Evolutionary conservation across 1,284 basidiomycete species (phyloP).

Genomic region (Lignosus rhinocerotis): DNA sequence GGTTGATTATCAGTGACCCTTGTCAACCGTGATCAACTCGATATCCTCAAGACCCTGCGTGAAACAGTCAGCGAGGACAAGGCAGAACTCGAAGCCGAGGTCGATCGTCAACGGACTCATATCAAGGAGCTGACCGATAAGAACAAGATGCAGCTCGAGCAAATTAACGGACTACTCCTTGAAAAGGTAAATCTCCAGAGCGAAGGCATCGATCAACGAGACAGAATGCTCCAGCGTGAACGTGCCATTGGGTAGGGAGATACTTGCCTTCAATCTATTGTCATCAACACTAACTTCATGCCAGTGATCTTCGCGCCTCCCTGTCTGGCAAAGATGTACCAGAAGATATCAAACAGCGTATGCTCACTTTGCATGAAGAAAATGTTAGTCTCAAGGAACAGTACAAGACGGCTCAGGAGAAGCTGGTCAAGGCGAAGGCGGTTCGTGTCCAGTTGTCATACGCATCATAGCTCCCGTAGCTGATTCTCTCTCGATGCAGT

Average conservation of each 20-base stretch:
- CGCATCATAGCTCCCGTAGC: neutral
- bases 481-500: constrained; percentile 46
- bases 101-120: constrained; percentile 65
- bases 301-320: constrained; percentile 72
- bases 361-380: constrained; percentile 80
- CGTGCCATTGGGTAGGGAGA: constrained; percentile 69
- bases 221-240: constrained; percentile 80
- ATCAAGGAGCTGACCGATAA: constrained; percentile 79
- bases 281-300: neutral
- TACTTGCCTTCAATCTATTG: neutral
- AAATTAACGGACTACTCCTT: constrained; percentile 82
- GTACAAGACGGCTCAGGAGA: constrained; percentile 72
- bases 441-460: constrained; percentile 40
- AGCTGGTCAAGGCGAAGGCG: constrained; percentile 78
- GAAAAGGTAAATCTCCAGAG: constrained; percentile 92
- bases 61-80: constrained; percentile 91
- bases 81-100: constrained; percentile 67
- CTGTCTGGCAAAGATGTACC: constrained; percentile 76
- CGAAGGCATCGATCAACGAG: constrained; percentile 83
- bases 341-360: constrained; percentile 75
- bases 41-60: constrained; percentile 79
- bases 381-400: constrained; percentile 73
- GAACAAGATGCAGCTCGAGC: constrained; percentile 89
- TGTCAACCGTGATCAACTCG: constrained; percentile 83
- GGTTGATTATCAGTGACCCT: constrained; percentile 59